Evolutionary conservation across 2,329 filamentous ascomycete genomes (phyloP).

Genomic region (Trichoderma simmonsii): DNA sequence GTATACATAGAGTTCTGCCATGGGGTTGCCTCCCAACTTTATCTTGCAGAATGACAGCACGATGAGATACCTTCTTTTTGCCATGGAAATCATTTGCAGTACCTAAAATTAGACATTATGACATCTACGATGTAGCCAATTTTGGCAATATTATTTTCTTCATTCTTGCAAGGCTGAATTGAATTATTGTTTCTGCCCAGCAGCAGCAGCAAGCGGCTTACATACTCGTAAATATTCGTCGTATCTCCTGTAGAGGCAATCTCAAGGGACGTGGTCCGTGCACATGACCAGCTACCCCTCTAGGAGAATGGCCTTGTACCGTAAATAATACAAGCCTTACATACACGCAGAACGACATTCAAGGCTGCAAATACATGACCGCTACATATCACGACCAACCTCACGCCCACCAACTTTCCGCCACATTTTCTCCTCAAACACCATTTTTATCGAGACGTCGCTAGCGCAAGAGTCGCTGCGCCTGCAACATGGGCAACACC

Average conservation of each 20-base stretch:
- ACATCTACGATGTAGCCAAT: background rate
- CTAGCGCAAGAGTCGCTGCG: background rate
- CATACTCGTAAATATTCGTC: background rate
- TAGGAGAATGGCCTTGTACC: background rate
- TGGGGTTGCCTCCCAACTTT: background rate
- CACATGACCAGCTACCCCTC: conserved; percentile 19
- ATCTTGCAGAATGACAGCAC: background rate
- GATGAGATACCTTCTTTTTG: background rate
- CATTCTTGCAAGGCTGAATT: background rate
- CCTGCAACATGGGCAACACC: conserved; percentile 60
- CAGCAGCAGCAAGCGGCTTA: background rate
- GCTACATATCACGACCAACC: background rate
- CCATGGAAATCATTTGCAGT: background rate
- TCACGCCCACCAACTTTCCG: background rate
- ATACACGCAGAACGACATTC: background rate
- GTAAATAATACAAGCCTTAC: background rate
- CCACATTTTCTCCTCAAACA: background rate
- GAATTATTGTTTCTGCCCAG: background rate
- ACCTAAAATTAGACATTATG: background rate
- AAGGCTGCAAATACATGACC: background rate
- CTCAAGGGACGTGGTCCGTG: conserved; percentile 20
- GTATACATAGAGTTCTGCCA: background rate
- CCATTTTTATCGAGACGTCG: background rate
- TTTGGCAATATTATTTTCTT: background rate
- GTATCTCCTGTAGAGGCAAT: background rate